Evolutionary conservation across 805 yeast genomes (phyloP), one percentile per base, ranked within the genome.

Genomic region (Spathaspora sp.): DNA sequence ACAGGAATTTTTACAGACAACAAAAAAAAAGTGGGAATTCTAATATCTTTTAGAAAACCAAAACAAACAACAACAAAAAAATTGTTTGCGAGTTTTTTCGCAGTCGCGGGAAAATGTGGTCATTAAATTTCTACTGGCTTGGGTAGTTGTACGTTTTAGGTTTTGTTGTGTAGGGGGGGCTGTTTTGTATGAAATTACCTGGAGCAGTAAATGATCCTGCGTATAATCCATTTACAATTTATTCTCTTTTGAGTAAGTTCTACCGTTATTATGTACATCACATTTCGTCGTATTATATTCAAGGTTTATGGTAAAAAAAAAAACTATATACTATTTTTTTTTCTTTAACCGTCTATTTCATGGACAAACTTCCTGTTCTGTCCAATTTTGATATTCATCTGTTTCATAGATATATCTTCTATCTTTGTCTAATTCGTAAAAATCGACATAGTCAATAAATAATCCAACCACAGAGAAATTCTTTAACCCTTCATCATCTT

Each of bases 341-440:
- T n/a, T 32, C 38, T 23, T 29, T 29, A n/a, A 10, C 23, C 39
- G 26, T 23, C 6, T 23, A 23, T 23, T 12, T 64, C 57, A 87
- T 4, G 96, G 96, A 66, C 96, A 88, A 3, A 89, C 87, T 60
- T 87, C 93, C 49, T 73, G 76, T 63, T 88, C 93, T 46, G 75
- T 76, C 96, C 96, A 89, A 57, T 80, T 80, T 53, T 82, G 87
- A 47, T 72, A 66, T 46, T 74, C 77, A 52, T 76, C 77, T 57
- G 85, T 76, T 52, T 78, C 79, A 59, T 78, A 82, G 23, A 82
- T 60, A 52, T 71, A 75, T 55, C 89, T 67, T 56, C 81, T 73
- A 57, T 80, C 79, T 55, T 81, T 81, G 48, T 81, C 83, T 55
- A 83, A 68, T 55, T 83, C 85, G 49, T 84, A 77, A 61, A 76